Conservation (phyloP, 2,329 filamentous ascomycete species). For the Monilinia polystroma region DNA sequence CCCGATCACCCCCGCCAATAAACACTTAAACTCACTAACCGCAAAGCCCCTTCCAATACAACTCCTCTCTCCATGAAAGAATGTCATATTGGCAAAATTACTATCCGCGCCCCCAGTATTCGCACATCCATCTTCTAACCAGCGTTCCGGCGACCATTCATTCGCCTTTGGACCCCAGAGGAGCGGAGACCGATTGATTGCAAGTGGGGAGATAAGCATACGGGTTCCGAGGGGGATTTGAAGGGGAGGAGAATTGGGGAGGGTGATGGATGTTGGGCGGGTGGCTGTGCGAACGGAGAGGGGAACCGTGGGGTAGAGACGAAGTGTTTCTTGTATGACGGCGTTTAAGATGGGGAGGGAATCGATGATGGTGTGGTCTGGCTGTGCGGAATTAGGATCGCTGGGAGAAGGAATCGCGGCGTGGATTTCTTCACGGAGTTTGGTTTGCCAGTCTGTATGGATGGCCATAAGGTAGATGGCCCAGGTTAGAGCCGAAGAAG, state of each 20-base stretch:
- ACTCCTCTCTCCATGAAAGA: conserved; percentile 79
- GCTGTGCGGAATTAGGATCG: conserved; percentile 22
- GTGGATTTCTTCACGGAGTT: conserved; percentile 59
- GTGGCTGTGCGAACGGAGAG: conserved; percentile 61
- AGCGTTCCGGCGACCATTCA: conserved; percentile 60
- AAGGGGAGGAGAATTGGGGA: conserved; percentile 56
- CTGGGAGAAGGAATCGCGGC: conserved; percentile 44
- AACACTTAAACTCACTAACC: conserved; percentile 63
- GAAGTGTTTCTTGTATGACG: conserved; percentile 65
- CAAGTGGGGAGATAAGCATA: conserved; percentile 54
- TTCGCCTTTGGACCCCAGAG: conserved; percentile 61
- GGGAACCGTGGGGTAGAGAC: conserved; percentile 66
- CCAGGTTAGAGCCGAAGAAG: conserved; percentile 71
- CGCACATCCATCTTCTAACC: conserved; percentile 41
- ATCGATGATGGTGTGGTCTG: conserved; percentile 55
- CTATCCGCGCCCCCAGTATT: conserved; percentile 65
- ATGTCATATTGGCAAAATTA: conserved; percentile 78
- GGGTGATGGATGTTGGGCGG: conserved; percentile 54
- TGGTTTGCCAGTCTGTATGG: conserved; percentile 56
- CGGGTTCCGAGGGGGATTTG: conserved; percentile 58
- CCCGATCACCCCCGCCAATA: conserved; percentile 6
- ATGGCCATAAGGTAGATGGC: conserved; percentile 53
- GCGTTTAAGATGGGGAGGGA: conserved; percentile 65
- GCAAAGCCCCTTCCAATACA: conserved; percentile 84
- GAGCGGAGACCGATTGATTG: conserved; percentile 54